Conservation (phyloP, 306 rosid species). For the Begonia peltatifolia region DNA sequence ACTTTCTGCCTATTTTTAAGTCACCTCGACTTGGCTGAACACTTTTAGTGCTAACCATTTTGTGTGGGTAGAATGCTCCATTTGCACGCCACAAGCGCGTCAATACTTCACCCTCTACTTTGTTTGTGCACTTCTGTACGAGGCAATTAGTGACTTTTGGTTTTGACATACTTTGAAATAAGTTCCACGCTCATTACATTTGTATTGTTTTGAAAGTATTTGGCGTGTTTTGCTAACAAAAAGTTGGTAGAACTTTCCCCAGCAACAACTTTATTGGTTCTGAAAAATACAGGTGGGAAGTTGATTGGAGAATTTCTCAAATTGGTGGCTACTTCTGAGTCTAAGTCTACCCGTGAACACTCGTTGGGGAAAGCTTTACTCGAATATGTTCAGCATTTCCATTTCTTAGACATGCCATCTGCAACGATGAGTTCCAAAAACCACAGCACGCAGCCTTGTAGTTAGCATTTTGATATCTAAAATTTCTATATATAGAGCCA, state of each 20-base stretch:
- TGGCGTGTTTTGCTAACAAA: slow-evolving; percentile 94
- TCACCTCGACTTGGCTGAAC: no score
- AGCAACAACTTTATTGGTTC: slow-evolving; percentile 61
- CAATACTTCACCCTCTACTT: slow-evolving; percentile 91
- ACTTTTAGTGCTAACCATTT: no score
- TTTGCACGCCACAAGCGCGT: no score
- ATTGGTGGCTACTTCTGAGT: slow-evolving; percentile 98
- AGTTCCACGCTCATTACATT: slow-evolving; percentile 98
- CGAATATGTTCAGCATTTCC: slow-evolving; percentile 77
- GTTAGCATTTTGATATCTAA: slow-evolving; percentile 73
- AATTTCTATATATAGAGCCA: slow-evolving; percentile 71
- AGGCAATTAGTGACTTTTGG: slow-evolving; percentile 90
- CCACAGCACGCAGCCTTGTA: slow-evolving; percentile 26
- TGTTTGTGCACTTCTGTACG: slow-evolving; percentile 85
- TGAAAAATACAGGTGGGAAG: slow-evolving; percentile 72
- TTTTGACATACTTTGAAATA: slow-evolving; percentile 87
- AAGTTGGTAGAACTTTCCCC: slow-evolving; percentile 89
- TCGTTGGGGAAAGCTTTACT: slow-evolving; percentile 84
- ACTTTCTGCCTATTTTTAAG: no score
- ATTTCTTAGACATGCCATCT: slow-evolving; percentile 70
- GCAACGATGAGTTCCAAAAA: slow-evolving; percentile 23
- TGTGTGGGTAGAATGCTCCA: no score
- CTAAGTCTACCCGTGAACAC: slow-evolving; percentile 96
- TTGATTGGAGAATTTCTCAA: slow-evolving; percentile 69
- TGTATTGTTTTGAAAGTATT: slow-evolving; percentile 85